Percentiles rank a stretch among this genome's conserved stretches.
Conservation (phyloP, 352 stramenopile genomes). For the Phytophthora europaea region DNA sequence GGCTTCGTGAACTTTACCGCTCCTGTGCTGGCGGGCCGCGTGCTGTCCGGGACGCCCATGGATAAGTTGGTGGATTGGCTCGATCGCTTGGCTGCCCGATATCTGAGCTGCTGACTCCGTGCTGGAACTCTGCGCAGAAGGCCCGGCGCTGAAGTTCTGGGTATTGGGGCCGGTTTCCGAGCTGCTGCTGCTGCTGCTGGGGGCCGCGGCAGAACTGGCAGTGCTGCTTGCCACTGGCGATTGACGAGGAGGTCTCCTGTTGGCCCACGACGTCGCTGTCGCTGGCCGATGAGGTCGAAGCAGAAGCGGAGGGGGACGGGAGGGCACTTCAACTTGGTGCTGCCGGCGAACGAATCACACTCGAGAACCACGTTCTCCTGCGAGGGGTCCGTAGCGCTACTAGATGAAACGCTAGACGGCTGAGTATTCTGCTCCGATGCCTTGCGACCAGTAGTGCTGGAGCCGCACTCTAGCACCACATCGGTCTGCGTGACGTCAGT, state of each 20-base stretch:
- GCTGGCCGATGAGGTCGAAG: slow-evolving; percentile 2
- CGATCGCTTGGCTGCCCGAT: too few species aligned
- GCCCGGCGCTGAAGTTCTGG: too few species aligned
- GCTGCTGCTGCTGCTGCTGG: not conserved
- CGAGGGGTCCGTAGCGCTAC: not conserved
- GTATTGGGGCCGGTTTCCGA: too few species aligned
- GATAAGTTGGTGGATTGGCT: too few species aligned
- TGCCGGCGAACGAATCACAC: slow-evolving; percentile 3
- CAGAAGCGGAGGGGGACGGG: slow-evolving; percentile 2
- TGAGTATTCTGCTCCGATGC: not conserved
- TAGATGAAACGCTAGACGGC: slow-evolving; percentile 16
- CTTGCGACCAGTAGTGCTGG: slow-evolving; percentile 11
- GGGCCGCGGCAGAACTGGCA: not conserved
- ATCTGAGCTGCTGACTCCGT: too few species aligned
- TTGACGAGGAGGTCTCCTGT: not conserved
- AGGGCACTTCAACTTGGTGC: slow-evolving; percentile 7
- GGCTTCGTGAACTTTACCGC: too few species aligned
- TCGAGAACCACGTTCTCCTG: not conserved
- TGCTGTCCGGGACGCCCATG: too few species aligned
- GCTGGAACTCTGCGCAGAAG: too few species aligned
- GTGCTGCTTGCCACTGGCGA: slow-evolving; percentile 3
- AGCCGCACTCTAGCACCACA: slow-evolving; percentile 12
- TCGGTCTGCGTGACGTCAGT: not conserved
- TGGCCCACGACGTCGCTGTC: slow-evolving; percentile 1
- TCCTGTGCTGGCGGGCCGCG: too few species aligned